Conservation (phyloP, 192 early-diverging fungal species). For the Ambispora gerdemannii region DNA sequence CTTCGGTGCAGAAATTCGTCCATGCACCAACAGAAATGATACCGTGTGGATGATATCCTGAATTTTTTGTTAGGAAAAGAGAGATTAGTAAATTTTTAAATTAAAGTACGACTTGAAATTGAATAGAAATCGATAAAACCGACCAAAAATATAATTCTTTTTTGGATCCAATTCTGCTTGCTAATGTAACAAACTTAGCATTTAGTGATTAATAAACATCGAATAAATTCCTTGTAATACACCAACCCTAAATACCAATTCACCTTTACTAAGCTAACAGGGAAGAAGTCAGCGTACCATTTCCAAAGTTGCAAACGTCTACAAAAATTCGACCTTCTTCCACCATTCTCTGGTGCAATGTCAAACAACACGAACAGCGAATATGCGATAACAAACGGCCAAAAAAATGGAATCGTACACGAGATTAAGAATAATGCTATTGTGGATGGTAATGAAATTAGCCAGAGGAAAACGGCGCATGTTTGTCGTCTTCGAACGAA, state of each 20-base stretch:
- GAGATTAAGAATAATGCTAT: slow-evolving; percentile 62
- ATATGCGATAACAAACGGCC: slow-evolving; percentile 69
- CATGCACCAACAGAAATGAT: slow-evolving; percentile 82
- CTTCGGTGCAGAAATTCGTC: slow-evolving; percentile 81
- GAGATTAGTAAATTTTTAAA: neutral
- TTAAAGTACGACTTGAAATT: slow-evolving; percentile 4
- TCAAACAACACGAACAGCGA: slow-evolving; percentile 72
- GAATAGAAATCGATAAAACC: neutral
- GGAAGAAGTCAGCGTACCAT: slow-evolving; percentile 80
- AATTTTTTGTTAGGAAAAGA: neutral
- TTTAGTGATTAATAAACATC: no score
- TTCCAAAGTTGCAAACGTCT: slow-evolving; percentile 63
- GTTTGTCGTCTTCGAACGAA: slow-evolving; percentile 68
- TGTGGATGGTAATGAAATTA: slow-evolving; percentile 51
- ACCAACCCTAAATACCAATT: neutral
- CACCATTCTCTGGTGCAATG: slow-evolving; percentile 75
- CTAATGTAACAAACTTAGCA: no score
- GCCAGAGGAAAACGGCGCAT: slow-evolving; percentile 59
- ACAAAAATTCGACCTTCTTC: slow-evolving; percentile 53
- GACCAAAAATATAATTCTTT: slow-evolving; percentile 85
- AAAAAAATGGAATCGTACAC: slow-evolving; percentile 50
- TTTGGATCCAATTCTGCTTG: slow-evolving; percentile 79
- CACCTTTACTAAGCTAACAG: slow-evolving; percentile 71
- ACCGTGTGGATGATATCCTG: slow-evolving; percentile 83
- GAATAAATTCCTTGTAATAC: no score